Conservation (phyloP, 2,329 filamentous ascomycete genomes). For the Fusarium multiceps region DNA sequence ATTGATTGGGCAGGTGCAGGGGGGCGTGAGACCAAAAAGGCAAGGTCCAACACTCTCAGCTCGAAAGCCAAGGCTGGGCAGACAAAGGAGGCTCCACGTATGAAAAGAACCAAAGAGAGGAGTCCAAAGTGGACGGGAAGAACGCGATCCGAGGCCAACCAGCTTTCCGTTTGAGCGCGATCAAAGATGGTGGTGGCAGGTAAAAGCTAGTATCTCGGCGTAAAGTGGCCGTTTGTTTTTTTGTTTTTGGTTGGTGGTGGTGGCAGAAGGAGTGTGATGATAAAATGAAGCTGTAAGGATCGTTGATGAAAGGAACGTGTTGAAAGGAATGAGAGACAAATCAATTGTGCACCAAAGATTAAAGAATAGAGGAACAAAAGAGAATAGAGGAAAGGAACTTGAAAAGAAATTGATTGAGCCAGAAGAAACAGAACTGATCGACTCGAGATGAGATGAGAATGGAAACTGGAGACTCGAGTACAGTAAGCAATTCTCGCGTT, state of each 20-base stretch:
- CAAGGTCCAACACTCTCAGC: slow-evolving; percentile 30
- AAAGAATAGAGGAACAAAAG: background rate
- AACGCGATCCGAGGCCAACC: slow-evolving; percentile 17
- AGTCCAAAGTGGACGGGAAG: slow-evolving; percentile 29
- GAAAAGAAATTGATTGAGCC: slow-evolving; percentile 21
- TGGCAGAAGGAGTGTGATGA: background rate
- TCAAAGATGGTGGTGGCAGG: slow-evolving; percentile 10
- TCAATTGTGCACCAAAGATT: slow-evolving; percentile 26
- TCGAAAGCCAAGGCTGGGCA: slow-evolving; percentile 34
- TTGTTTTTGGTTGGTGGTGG: background rate
- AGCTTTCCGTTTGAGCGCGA: slow-evolving; percentile 15
- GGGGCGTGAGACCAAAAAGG: slow-evolving; percentile 28
- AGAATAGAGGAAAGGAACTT: slow-evolving; percentile 27
- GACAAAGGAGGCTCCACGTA: slow-evolving; percentile 36
- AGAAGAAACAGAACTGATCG: slow-evolving; percentile 33
- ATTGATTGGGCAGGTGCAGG: background rate
- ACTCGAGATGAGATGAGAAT: slow-evolving; percentile 7
- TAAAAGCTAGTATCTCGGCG: slow-evolving; percentile 18
- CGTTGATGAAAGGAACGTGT: slow-evolving; percentile 17
- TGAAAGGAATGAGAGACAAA: slow-evolving; percentile 37
- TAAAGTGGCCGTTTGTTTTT: slow-evolving; percentile 12
- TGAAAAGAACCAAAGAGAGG: slow-evolving; percentile 19
- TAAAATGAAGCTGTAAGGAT: slow-evolving; percentile 10
- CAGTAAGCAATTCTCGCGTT: slow-evolving; percentile 33
- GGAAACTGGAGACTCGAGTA: background rate